These are phyloP conservation scores for Tilletia walkeri DNA, from an alignment of 1,284 basidiomycete genomes.

Conservation along the genomic window DNA sequence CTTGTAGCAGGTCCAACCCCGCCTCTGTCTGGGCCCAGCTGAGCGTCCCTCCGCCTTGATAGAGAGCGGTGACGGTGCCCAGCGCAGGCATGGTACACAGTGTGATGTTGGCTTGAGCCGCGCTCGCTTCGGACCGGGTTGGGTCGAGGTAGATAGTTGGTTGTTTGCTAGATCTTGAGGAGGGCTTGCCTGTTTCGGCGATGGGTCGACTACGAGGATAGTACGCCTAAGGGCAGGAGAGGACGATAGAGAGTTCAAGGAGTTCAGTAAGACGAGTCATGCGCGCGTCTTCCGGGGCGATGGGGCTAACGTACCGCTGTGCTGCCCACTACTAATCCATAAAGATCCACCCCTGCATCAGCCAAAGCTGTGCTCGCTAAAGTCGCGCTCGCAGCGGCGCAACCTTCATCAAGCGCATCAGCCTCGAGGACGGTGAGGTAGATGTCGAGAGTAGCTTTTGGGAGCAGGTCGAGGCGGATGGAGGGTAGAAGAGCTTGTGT, in stretches of 20 bases:
- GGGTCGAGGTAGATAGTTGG: constrained; percentile 71
- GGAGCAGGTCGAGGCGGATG: constrained; percentile 81
- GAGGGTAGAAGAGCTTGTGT: constrained; percentile 83
- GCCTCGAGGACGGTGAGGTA: constrained; percentile 87
- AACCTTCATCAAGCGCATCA: constrained; percentile 69
- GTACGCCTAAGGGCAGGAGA: constrained; percentile 14
- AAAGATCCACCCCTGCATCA: constrained; percentile 81
- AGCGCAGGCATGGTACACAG: constrained; percentile 84
- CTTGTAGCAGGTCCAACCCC: constrained; percentile 69
- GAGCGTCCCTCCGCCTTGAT: not conserved
- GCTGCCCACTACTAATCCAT: constrained; percentile 72
- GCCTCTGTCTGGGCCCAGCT: constrained; percentile 43
- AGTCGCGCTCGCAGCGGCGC: constrained; percentile 63
- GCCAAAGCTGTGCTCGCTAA: constrained; percentile 88
- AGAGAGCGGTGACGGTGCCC: constrained; percentile 67
- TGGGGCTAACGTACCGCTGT: not conserved
- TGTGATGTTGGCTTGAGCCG: constrained; percentile 66
- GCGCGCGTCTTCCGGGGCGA: too few relatives aligned
- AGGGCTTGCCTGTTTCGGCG: not conserved
- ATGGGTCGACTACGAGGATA: not conserved
- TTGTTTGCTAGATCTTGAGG: not conserved
- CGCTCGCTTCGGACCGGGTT: constrained; percentile 66
- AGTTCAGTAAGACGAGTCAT: not conserved
- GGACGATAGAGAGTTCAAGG: constrained; percentile 16
- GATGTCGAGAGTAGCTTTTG: constrained; percentile 89